Evolutionary conservation across 2,329 filamentous ascomycete genomes (phyloP).

Genomic region (Arthroderma sp.): DNA sequence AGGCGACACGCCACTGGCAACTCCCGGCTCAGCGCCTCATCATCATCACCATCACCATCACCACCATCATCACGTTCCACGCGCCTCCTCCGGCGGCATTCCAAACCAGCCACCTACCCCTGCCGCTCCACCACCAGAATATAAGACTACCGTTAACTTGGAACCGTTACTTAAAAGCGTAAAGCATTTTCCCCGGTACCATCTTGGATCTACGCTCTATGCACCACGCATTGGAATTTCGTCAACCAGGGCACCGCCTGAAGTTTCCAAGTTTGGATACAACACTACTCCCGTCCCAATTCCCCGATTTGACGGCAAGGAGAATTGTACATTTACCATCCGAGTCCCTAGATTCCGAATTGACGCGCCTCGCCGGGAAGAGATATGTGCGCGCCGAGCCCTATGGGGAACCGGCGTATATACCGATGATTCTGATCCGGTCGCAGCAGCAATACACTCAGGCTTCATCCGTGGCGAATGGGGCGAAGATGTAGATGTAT

Average conservation of each 20-base stretch:
- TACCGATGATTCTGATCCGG: slow-evolving; percentile 85
- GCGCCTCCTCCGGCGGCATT: slow-evolving; percentile 13
- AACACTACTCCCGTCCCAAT: slow-evolving; percentile 55
- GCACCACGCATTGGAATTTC: slow-evolving; percentile 48
- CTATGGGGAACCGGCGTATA: slow-evolving; percentile 93
- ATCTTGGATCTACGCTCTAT: slow-evolving; percentile 78
- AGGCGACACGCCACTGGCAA: not conserved
- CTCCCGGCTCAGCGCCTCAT: slow-evolving; percentile 17
- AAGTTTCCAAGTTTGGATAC: slow-evolving; percentile 44
- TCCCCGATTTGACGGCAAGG: slow-evolving; percentile 61
- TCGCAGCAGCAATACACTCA: slow-evolving; percentile 83
- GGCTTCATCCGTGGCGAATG: slow-evolving; percentile 88
- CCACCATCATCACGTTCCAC: slow-evolving; percentile 26
- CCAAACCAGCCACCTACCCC: slow-evolving; percentile 10
- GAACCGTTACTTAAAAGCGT: slow-evolving; percentile 60
- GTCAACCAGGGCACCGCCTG: slow-evolving; percentile 25
- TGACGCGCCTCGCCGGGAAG: slow-evolving; percentile 55
- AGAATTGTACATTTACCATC: slow-evolving; percentile 83
- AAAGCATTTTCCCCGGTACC: slow-evolving; percentile 55
- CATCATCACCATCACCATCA: slow-evolving; percentile 36
- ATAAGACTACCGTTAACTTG: slow-evolving; percentile 52
- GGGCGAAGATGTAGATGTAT: slow-evolving; percentile 60
- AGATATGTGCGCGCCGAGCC: slow-evolving; percentile 67
- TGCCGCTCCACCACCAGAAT: slow-evolving; percentile 39
- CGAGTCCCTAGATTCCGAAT: slow-evolving; percentile 74